Conservation (phyloP, 257 asterid genomes). For the Echites panduratus region DNA sequence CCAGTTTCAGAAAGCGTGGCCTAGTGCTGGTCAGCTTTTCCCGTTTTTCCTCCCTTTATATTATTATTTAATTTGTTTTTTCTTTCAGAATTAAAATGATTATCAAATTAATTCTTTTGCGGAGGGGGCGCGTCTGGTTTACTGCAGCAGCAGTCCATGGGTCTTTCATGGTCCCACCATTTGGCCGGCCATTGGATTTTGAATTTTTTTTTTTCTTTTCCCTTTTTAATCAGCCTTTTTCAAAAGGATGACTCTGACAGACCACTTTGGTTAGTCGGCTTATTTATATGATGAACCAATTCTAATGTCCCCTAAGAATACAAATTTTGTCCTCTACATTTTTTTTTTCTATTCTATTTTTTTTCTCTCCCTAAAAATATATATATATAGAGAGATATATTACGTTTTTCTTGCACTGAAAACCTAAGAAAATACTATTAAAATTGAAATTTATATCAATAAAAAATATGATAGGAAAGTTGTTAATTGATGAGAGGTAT, state of each 20-base stretch:
- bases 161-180: neutral
- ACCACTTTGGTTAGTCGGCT: neutral
- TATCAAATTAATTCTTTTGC: neutral
- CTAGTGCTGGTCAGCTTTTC: neutral
- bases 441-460: too few species aligned
- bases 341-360: neutral
- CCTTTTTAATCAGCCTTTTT: neutral
- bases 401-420: too few species aligned
- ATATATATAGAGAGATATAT: too few species aligned
- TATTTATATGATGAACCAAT: neutral
- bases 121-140: constrained; percentile 4
- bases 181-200: neutral
- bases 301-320: neutral
- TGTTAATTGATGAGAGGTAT: too few species aligned
- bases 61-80: too few species aligned
- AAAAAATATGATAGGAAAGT: too few species aligned
- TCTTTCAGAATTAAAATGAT: neutral
- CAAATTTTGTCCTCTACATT: neutral
- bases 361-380: neutral
- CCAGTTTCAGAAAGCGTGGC: neutral
- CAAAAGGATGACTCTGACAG: neutral
- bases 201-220: too few species aligned
- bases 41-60: neutral
- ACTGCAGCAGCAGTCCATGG: neutral
- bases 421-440: too few species aligned